These are phyloP conservation scores for Phylloporus rhodoxanthus DNA, from an alignment of 768 basidiomycete species.

Conservation along the genomic window DNA sequence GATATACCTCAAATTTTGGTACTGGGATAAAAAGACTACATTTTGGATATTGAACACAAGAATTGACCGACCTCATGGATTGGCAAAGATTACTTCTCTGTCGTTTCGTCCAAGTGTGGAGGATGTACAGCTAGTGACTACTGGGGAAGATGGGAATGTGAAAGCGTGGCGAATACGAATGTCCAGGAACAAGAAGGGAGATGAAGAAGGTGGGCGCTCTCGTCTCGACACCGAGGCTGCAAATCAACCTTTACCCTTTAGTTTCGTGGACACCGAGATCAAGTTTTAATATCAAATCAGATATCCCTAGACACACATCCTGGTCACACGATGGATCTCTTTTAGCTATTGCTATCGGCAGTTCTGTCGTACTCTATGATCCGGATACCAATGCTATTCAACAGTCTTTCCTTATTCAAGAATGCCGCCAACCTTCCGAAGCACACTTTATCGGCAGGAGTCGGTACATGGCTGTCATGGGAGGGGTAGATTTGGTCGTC, in stretches of 20 bases:
- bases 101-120: slow-evolving; percentile 56
- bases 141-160: slow-evolving; percentile 66
- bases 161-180: slow-evolving; percentile 74
- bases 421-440: slow-evolving; percentile 40
- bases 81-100: slow-evolving; percentile 52
- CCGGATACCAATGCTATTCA: slow-evolving; percentile 53
- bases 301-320: slow-evolving; percentile 55
- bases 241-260: slow-evolving; percentile 5
- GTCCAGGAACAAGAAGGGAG: slow-evolving; percentile 40
- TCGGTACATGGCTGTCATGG: slow-evolving; percentile 58
- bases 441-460: slow-evolving; percentile 63
- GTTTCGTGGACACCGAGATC: slow-evolving; percentile 77
- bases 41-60: slow-evolving; percentile 81
- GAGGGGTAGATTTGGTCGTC: slow-evolving; percentile 46
- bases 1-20: slow-evolving; percentile 87
- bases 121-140: slow-evolving; percentile 55
- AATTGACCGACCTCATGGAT: slow-evolving; percentile 82
- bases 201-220: slow-evolving; percentile 45
- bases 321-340: slow-evolving; percentile 89
- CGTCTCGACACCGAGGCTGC: background rate
- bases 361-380: slow-evolving; percentile 71
- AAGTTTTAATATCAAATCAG: slow-evolving; percentile 61
- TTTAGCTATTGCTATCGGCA: slow-evolving; percentile 64
- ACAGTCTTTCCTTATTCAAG: slow-evolving; percentile 55
- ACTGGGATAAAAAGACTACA: slow-evolving; percentile 61